phyloP scores from a whole-genome alignment of 169 alveolate species.

The Plasmodium billcollinsi region DNA sequence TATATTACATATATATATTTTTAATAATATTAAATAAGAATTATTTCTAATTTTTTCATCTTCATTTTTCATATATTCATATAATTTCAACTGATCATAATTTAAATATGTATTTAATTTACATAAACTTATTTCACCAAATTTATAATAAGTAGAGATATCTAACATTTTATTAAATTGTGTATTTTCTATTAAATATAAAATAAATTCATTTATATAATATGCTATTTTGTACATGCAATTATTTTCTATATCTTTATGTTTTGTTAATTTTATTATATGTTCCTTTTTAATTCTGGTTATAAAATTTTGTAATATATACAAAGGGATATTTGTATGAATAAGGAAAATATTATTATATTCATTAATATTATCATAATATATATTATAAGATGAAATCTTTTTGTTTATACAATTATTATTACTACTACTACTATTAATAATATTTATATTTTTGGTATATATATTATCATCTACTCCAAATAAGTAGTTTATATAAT shows the following conservation, averaged over 20 bases:
- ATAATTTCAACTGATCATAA: slow-evolving; percentile 11
- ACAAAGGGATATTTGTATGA: slow-evolving; percentile 41
- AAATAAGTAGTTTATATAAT: slow-evolving; percentile 49
- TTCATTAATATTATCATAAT: too few relatives aligned
- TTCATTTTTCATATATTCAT: background rate
- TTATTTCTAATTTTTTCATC: background rate
- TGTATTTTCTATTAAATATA: slow-evolving; percentile 61
- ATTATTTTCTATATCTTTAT: slow-evolving; percentile 66
- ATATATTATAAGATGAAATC: background rate
- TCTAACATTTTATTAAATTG: slow-evolving; percentile 19
- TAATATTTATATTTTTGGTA: background rate
- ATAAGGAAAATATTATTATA: background rate
- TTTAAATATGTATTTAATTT: slow-evolving; percentile 34
- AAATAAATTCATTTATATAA: slow-evolving; percentile 66
- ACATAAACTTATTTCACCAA: slow-evolving; percentile 49
- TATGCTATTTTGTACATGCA: slow-evolving; percentile 72
- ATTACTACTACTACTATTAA: too few relatives aligned
- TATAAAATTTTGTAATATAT: slow-evolving; percentile 65
- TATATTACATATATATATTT: slow-evolving; percentile 62
- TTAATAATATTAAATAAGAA: slow-evolving; percentile 42
- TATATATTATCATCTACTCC: background rate
- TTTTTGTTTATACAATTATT: slow-evolving; percentile 6
- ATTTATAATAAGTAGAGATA: background rate
- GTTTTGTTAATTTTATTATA: slow-evolving; percentile 42
- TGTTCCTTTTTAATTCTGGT: slow-evolving; percentile 56